Evolutionary conservation across 306 rosid genomes (phyloP).

Genomic region (Rubus parviflorus): DNA sequence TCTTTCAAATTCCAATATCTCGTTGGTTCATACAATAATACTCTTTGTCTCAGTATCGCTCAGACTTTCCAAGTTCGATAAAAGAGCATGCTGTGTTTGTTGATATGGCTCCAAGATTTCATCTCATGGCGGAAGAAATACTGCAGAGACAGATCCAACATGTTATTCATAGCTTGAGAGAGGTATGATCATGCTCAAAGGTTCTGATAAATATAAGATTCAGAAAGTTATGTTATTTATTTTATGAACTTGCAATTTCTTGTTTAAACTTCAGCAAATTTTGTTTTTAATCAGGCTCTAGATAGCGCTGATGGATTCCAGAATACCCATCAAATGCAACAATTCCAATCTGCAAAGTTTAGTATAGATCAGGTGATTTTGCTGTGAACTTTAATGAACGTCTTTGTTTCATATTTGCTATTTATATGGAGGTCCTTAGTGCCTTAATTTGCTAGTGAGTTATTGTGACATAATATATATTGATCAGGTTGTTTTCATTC

Average conservation of each 20-base stretch:
- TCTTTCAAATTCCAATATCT: background rate
- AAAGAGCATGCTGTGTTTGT: slow-evolving; percentile 88
- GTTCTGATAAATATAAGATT: slow-evolving; percentile 14
- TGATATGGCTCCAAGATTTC: slow-evolving; percentile 93
- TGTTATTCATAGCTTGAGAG: slow-evolving; percentile 73
- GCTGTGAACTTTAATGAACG: slow-evolving; percentile 9
- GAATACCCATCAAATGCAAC: slow-evolving; percentile 78
- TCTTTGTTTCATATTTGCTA: slow-evolving; percentile 15
- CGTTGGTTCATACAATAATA: slow-evolving; percentile 29
- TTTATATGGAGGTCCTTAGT: background rate
- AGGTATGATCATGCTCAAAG: slow-evolving; percentile 53
- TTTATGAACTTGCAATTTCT: slow-evolving; percentile 21
- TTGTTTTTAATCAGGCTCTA: slow-evolving; percentile 59
- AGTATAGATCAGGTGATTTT: slow-evolving; percentile 83
- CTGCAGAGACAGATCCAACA: slow-evolving; percentile 83
- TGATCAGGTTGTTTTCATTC: slow-evolving; percentile 80
- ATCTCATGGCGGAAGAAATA: slow-evolving; percentile 75
- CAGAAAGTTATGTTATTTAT: slow-evolving; percentile 13
- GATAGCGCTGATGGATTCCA: slow-evolving; percentile 91
- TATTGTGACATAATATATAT: slow-evolving; percentile 20
- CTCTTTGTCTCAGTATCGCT: slow-evolving; percentile 63
- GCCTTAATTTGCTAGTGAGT: slow-evolving; percentile 15
- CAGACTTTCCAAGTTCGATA: slow-evolving; percentile 75
- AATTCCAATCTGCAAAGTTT: slow-evolving; percentile 76
- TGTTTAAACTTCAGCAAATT: slow-evolving; percentile 12